Base-by-base conservation (phyloP, 352 stramenopile genomes). In the Pythium myriotylum region DNA sequence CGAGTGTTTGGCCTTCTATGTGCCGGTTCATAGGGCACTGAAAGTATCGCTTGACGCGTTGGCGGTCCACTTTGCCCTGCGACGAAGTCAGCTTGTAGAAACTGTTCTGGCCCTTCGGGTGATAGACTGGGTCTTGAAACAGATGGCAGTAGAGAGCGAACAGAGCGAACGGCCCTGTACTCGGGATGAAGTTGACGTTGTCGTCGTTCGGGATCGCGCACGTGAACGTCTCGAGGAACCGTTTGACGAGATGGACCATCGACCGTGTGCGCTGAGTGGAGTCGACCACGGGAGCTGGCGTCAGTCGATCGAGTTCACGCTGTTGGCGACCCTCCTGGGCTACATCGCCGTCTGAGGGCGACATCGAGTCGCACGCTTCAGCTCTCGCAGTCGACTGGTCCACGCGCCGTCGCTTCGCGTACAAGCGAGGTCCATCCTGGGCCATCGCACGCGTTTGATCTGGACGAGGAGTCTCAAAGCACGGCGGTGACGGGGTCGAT, bases 21-120 rank as follows among this genome's bases (percentile, higher is more conserved):
- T 13, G 13, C 35, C 48, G 23, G 24, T 37, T 65, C 45, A 22
- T 16, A 42, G 16, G 23, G 20, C 19, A 26, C 22, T 65, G 73
- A 23, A 81, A 87, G 41, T 81, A 83, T 8, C 77, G 68, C 35
- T 78, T 77, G 19, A 84, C 73, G 1, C 77, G 70, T 47, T 87
- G 77, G 17, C 77, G 73, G 58, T 87, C 77, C 12, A 87, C 69
- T 68, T 83, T 82, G 32, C 77, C 67, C 50, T 81, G 65, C 62
- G 77, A 63, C 3, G 77, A 87, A 37, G 77, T 84, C 64, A 87
- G 81, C 54, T 87, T 87, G 65, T 87, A 87, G 52, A 87, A 87
- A 17, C 77, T 67, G 42, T 84, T 74, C 33, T 77, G 62, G 9
- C 66, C 67, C 23, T 77, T 83, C 3, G 75, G 77, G 54, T 83